These are phyloP conservation scores for Coemansia sp. DNA, from an alignment of 192 early-diverging fungal species.

Conservation along the genomic window DNA sequence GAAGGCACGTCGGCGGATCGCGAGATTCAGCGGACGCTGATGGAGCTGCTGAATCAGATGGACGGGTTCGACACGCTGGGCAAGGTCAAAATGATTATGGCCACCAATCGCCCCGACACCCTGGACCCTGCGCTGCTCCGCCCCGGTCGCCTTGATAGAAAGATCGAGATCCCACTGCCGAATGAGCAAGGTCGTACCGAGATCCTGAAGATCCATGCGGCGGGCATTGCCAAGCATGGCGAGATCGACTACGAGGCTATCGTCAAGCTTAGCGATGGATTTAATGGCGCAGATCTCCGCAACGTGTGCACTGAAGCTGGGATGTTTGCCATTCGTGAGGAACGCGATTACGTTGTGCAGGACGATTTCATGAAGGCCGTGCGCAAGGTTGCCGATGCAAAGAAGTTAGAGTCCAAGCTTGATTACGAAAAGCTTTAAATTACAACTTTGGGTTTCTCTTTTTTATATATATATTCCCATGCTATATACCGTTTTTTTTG, in stretches of 20 bases:
- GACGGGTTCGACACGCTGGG: constrained; percentile 99
- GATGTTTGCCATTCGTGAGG: constrained; percentile 99
- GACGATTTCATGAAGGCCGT: constrained; percentile 99
- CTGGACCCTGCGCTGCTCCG: constrained; percentile 96
- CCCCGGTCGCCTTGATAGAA: constrained; percentile 95
- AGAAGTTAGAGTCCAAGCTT: constrained; percentile 91
- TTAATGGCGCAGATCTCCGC: constrained; percentile 98
- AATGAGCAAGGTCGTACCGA: constrained; percentile 97
- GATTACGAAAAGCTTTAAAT: constrained; percentile 83
- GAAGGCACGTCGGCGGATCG: constrained; percentile 99
- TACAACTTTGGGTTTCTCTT: neutral
- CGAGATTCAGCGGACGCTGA: constrained; percentile 98
- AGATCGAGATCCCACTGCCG: constrained; percentile 98
- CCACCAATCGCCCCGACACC: constrained; percentile 98
- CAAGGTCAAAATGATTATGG: constrained; percentile 99
- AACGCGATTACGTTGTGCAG: constrained; percentile 96
- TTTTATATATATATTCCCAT: neutral
- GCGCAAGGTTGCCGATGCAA: constrained; percentile 95
- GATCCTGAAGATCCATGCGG: constrained; percentile 96
- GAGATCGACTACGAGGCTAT: constrained; percentile 99
- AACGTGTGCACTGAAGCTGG: constrained; percentile 99
- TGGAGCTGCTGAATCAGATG: constrained; percentile 99
- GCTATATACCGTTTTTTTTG: neutral
- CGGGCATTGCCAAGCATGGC: constrained; percentile 90
- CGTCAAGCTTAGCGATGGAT: constrained; percentile 96